Percentiles rank a stretch among this genome's conserved stretches.
Evolutionary conservation across 495 filamentous ascomycete genomes (phyloP).

Genomic region (Podospora didyma): DNA sequence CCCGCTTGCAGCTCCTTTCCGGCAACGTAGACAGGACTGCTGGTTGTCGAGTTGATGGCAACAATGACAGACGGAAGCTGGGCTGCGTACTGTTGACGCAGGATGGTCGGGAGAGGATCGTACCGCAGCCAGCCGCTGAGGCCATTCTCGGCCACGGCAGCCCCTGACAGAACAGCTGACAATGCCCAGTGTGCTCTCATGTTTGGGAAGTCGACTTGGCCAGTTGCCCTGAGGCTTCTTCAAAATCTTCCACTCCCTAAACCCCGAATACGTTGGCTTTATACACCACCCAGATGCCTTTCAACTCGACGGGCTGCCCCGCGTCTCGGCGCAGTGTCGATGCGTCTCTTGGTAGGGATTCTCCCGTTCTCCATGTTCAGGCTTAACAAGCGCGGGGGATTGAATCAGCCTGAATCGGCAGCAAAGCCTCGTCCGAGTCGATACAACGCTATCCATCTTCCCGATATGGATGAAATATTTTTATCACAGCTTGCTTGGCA

Average conservation of each 20-base stretch:
- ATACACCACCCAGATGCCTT: not conserved
- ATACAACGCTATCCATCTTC: not conserved
- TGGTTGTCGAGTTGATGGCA: constrained; percentile 48
- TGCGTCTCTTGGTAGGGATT: not conserved
- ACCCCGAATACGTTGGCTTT: not conserved
- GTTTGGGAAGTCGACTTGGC: not conserved
- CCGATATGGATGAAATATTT: no score
- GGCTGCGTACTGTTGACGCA: constrained; percentile 16
- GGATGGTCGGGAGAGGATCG: constrained; percentile 44
- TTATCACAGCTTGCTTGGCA: no score
- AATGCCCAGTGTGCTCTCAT: not conserved
- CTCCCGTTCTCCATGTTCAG: not conserved
- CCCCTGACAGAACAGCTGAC: constrained; percentile 14
- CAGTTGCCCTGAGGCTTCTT: not conserved
- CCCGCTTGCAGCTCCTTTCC: constrained; percentile 58
- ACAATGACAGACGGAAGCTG: constrained; percentile 48
- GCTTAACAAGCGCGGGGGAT: not conserved
- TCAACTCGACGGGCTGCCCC: no score
- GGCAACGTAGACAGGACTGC: constrained; percentile 55
- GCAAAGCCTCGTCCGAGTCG: not conserved
- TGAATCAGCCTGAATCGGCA: not conserved
- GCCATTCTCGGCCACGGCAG: constrained; percentile 53
- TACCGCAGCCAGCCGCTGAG: constrained; percentile 63
- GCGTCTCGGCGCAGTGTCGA: no score
- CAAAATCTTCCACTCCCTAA: not conserved